These are phyloP conservation scores for Venturiaceae sp. DNA, from an alignment of 2,329 filamentous ascomycete genomes.

Conservation along the genomic window DNA sequence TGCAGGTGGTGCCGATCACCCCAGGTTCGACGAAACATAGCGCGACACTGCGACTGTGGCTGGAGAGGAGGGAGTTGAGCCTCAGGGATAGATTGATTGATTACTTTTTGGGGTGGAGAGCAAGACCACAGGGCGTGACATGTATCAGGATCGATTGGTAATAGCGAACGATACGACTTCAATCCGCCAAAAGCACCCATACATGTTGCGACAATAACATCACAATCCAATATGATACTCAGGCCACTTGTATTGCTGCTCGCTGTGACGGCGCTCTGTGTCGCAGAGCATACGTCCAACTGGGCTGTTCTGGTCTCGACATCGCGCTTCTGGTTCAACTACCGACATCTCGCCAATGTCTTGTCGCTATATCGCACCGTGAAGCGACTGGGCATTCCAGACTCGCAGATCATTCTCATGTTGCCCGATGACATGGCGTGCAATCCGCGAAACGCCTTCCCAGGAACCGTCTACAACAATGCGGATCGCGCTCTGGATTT, in stretches of 20 bases:
- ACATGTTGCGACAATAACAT: not conserved
- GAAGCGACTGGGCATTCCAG: constrained; percentile 92
- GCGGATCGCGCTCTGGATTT: constrained; percentile 90
- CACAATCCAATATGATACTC: not conserved
- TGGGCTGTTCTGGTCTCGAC: constrained; percentile 99
- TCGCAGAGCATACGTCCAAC: constrained; percentile 86
- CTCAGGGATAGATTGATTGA: not conserved
- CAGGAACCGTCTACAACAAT: constrained; percentile 96
- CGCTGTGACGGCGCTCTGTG: constrained; percentile 10
- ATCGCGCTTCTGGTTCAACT: constrained; percentile 99
- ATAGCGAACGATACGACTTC: not conserved
- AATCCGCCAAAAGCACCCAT: not conserved
- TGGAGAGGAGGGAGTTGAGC: not conserved
- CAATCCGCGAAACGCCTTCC: constrained; percentile 96
- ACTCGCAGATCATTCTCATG: constrained; percentile 99
- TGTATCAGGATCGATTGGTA: not conserved
- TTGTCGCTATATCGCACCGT: constrained; percentile 96
- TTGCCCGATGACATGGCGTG: constrained; percentile 99
- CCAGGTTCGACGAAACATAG: not conserved
- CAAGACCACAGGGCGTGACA: not conserved
- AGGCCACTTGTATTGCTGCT: constrained; percentile 3
- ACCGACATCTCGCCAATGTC: constrained; percentile 94
- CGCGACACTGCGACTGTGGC: too few relatives aligned
- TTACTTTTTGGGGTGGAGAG: not conserved
- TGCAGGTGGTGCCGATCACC: not conserved